Conservation (phyloP, 2,329 filamentous ascomycete species). For the Rutstroemia sp. region DNA sequence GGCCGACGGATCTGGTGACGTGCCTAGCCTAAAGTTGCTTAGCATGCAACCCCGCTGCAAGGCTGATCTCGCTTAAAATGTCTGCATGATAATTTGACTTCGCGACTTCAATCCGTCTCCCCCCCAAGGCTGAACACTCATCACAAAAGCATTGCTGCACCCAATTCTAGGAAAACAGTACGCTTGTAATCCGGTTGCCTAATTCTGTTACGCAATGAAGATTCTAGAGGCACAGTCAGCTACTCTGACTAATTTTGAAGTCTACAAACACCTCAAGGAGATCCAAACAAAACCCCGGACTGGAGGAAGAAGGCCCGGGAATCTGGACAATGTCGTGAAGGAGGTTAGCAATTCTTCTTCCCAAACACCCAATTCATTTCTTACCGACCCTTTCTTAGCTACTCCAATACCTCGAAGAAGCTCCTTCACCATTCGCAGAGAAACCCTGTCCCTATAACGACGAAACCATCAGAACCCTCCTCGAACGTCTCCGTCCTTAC, state of each 20-base stretch:
- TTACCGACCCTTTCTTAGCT: slow-evolving; percentile 37
- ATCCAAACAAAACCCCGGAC: slow-evolving; percentile 33
- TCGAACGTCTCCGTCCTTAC: slow-evolving; percentile 48
- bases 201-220: slow-evolving; percentile 41
- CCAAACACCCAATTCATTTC: not conserved
- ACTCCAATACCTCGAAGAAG: slow-evolving; percentile 50
- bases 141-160: not conserved
- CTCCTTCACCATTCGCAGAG: slow-evolving; percentile 44
- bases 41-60: slow-evolving; percentile 2
- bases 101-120: slow-evolving; percentile 1
- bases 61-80: slow-evolving; percentile 5
- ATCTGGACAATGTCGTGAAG: slow-evolving; percentile 43
- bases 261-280: slow-evolving; percentile 56
- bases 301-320: slow-evolving; percentile 11
- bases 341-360: slow-evolving; percentile 44
- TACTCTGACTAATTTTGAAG: slow-evolving; percentile 66
- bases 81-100: not conserved
- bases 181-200: not conserved
- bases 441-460: slow-evolving; percentile 38
- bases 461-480: slow-evolving; percentile 44
- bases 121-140: slow-evolving; percentile 10
- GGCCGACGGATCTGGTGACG: slow-evolving; percentile 1
- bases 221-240: slow-evolving; percentile 65
- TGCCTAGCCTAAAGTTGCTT: slow-evolving; percentile 5
- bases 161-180: not conserved